These are phyloP conservation scores for Fusarium metavorans DNA, from an alignment of 2,329 filamentous ascomycete genomes.

Conservation along the genomic window DNA sequence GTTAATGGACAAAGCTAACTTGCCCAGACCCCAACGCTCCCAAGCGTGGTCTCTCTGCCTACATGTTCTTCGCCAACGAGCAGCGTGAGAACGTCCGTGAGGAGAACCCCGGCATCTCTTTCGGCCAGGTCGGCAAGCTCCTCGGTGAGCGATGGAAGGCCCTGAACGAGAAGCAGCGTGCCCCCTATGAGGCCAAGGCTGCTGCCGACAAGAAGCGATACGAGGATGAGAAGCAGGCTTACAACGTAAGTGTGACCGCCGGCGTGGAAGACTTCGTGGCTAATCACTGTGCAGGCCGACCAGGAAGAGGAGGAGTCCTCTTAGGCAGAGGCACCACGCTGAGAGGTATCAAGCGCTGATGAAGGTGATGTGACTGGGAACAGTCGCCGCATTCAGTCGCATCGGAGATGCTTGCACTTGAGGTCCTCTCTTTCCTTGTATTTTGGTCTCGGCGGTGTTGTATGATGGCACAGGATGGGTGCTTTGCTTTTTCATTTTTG, in stretches of 20 bases:
- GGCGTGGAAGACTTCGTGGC: conserved; percentile 28
- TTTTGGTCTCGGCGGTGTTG: conserved; percentile 56
- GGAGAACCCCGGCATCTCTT: conserved; percentile 97
- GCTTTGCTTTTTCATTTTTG: conserved; percentile 51
- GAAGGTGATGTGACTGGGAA: conserved; percentile 17
- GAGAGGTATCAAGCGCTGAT: conserved; percentile 23
- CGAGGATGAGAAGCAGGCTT: conserved; percentile 96
- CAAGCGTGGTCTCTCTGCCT: conserved; percentile 98
- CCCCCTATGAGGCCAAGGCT: conserved; percentile 96
- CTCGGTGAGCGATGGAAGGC: conserved; percentile 99
- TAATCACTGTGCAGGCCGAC: conserved; percentile 58
- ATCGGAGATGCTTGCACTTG: conserved; percentile 26
- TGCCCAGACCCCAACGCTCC: conserved; percentile 90
- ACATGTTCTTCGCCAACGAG: conserved; percentile 99
- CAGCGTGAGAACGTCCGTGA: conserved; percentile 98
- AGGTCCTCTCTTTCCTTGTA: conserved; percentile 48
- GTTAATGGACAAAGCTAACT: background rate
- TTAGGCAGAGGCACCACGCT: conserved; percentile 38
- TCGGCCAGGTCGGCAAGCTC: conserved; percentile 98
- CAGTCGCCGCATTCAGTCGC: conserved; percentile 19
- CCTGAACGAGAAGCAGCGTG: conserved; percentile 90
- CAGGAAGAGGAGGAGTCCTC: conserved; percentile 71
- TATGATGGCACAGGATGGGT: conserved; percentile 57
- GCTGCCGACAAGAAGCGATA: conserved; percentile 98
- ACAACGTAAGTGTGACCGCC: conserved; percentile 74